Evolutionary conservation across 2,329 filamentous ascomycete genomes (phyloP).

Genomic region (Colletotrichum sp.): DNA sequence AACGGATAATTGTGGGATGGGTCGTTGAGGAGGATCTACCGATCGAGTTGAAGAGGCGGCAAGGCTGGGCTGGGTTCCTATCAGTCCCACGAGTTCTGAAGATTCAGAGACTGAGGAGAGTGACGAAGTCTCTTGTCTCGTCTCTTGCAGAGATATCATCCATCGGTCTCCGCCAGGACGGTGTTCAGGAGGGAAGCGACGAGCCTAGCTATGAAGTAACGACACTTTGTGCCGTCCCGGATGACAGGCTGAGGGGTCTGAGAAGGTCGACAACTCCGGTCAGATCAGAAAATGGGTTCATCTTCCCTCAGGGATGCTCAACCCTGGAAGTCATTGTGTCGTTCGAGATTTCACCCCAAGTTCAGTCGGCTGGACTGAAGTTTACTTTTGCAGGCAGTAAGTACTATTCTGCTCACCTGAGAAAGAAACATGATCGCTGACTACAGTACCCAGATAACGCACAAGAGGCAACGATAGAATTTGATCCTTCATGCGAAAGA

Average conservation of each 20-base stretch:
- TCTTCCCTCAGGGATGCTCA: not conserved
- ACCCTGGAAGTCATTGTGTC: not conserved
- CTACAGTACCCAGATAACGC: fast-evolving
- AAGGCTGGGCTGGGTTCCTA: not conserved
- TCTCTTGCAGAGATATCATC: not conserved
- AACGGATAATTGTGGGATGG: not conserved
- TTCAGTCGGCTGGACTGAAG: not conserved
- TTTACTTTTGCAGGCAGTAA: not conserved
- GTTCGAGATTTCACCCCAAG: not conserved
- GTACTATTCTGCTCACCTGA: no score
- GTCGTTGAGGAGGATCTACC: not conserved
- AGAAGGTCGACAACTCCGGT: not conserved
- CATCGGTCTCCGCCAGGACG: not conserved
- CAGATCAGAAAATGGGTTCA: not conserved
- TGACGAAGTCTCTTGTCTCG: not conserved
- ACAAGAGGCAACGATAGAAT: not conserved
- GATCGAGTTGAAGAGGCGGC: not conserved
- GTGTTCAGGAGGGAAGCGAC: not conserved
- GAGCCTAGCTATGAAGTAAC: not conserved
- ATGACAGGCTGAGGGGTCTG: not conserved
- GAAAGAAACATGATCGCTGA: not conserved
- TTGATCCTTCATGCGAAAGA: not conserved
- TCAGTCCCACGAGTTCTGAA: not conserved
- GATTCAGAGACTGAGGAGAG: not conserved
- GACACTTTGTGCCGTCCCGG: not conserved